Base-by-base conservation (phyloP, 495 filamentous ascomycete species). In the Talaromyces thailandensis region DNA sequence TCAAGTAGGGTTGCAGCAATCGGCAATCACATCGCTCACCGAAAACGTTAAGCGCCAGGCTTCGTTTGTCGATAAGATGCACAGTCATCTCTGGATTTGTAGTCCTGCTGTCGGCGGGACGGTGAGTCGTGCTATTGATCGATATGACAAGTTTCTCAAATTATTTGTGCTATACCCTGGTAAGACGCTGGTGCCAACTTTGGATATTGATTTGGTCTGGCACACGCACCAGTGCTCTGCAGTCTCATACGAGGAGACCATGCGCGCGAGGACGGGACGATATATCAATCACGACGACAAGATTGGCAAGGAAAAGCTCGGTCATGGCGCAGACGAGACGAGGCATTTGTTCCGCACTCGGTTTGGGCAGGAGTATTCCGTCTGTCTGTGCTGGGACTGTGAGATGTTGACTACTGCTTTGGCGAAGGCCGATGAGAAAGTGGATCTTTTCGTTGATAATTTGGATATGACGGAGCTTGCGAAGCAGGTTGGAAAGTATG, bases 181-280 rank as follows among this genome's bases (percentile, higher is more conserved):
- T 3, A 60, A 40, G 24, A 66, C 62, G 14, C 26, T 71, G 23
- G 69, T 71, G 29, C 69, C 69, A n/a, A 69, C 69, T 0, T 52
- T 71, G 5, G 69, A 71, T 56, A 64, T 71, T 32, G 67, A 71
- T 58, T 45, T 71, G 7, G 62, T 64, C 12, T 69, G 69, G 69
- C 69, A 71, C 67, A 86, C 83, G 0, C 84, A 86, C 66, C 79
- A 87, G 72, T 66, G 66, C 31, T 58, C 51, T 28, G 48, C 66
- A 21, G 55, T n/a, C 18, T 21, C 14, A 18, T 71, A 71, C 58
- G 23, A 64, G 24, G 53, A 32, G 4, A 5, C 56, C 1, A 64
- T 64, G 61, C 18, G 62, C 7, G 58, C 60, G 21, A 9, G 14
- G 1, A 60, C 63, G 1, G 67, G 65, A 7, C 53, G 64, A 0